Conservation (phyloP, 495 filamentous ascomycete genomes). For the Talaromyces trachyspermus region DNA sequence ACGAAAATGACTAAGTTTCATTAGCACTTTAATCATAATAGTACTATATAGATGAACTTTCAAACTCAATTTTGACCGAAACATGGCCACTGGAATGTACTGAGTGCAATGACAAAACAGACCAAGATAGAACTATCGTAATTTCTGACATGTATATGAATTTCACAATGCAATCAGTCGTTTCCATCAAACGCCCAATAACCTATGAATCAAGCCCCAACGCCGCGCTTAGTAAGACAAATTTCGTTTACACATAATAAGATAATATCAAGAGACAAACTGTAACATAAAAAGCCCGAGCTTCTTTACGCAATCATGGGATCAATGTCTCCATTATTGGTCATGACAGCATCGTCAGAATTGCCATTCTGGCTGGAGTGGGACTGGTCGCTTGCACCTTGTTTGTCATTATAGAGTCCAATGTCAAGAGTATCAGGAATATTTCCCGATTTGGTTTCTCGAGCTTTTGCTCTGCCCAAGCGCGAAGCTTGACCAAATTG, state of each 20-base stretch:
- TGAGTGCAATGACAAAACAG: too few relatives aligned
- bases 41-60: too few relatives aligned
- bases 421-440: constrained; percentile 66
- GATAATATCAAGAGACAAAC: background rate
- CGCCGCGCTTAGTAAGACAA: constrained; percentile 9
- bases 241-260: constrained; percentile 5
- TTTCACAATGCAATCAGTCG: too few relatives aligned
- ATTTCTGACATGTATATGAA: too few relatives aligned
- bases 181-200: background rate
- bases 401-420: constrained; percentile 46
- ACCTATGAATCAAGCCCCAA: background rate
- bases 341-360: constrained; percentile 35
- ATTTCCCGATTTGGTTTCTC: constrained; percentile 64
- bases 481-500: constrained; percentile 69
- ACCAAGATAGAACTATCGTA: too few relatives aligned
- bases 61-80: too few relatives aligned
- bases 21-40: too few relatives aligned
- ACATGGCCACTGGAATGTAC: too few relatives aligned
- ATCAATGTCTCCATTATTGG: constrained; percentile 45
- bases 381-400: constrained; percentile 20
- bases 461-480: constrained; percentile 75
- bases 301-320: constrained; percentile 49
- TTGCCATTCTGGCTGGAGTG: constrained; percentile 18
- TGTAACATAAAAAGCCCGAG: background rate
- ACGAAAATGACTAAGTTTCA: too few relatives aligned